These are phyloP conservation scores for Gorgonomyces haynaldii DNA, from an alignment of 192 early-diverging fungal species.

Conservation along the genomic window DNA sequence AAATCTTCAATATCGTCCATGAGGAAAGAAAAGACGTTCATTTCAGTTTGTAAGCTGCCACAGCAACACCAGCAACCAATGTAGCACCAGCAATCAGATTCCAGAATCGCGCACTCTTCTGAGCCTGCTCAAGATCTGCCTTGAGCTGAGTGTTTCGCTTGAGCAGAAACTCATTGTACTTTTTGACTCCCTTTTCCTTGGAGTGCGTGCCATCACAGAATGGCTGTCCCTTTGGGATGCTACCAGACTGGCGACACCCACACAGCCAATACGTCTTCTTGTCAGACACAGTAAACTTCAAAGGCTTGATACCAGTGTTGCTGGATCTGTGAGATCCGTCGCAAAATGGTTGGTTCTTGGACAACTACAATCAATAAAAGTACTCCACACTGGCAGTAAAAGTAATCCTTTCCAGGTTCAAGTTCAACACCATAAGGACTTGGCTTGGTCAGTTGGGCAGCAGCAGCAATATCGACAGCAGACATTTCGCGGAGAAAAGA, in stretches of 20 bases:
- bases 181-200: constrained; percentile 25
- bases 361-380: neutral
- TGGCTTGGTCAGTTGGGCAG: neutral
- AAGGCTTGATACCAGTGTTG: constrained; percentile 18
- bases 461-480: neutral
- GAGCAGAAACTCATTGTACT: constrained; percentile 32
- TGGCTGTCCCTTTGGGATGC: too few species aligned
- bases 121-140: constrained; percentile 5
- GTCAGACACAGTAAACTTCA: constrained; percentile 25
- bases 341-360: constrained; percentile 31
- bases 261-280: constrained; percentile 26
- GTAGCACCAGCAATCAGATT: too few species aligned
- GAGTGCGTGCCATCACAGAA: constrained; percentile 33
- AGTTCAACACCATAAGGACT: neutral
- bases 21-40: constrained; percentile 1
- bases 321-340: constrained; percentile 16
- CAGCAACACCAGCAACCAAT: too few species aligned
- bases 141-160: constrained; percentile 24
- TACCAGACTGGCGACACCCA: constrained; percentile 20
- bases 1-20: constrained; percentile 28
- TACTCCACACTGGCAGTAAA: constrained; percentile 20
- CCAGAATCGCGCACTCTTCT: too few species aligned
- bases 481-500: too few species aligned
- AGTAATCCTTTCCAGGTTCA: constrained; percentile 4
- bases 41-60: too few species aligned